phyloP scores from a whole-genome alignment of 1,139 yeast species.

The Pichia sp. region DNA sequence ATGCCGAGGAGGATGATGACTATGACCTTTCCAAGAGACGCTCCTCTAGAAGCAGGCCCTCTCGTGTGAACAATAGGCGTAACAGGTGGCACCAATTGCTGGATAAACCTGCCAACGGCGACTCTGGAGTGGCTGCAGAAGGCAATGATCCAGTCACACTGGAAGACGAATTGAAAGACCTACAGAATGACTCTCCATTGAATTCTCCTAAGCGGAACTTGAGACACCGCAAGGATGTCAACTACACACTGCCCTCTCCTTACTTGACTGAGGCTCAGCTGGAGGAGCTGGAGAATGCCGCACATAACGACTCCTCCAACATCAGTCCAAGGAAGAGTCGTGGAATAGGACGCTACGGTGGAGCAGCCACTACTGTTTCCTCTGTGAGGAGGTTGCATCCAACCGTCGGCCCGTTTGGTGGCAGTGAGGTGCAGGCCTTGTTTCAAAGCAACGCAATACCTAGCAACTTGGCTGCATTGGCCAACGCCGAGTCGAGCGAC shows the following conservation, averaged over 20 bases:
- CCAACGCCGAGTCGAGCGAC: conserved; percentile 33
- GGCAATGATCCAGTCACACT: conserved; percentile 23
- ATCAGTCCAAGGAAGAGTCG: conserved; percentile 35
- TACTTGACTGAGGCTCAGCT: conserved; percentile 47
- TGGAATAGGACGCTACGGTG: conserved; percentile 26
- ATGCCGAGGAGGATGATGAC: conserved; percentile 22
- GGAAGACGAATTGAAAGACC: conserved; percentile 39
- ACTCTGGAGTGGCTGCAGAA: conserved; percentile 6
- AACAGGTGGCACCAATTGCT: conserved; percentile 8
- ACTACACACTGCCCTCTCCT: conserved; percentile 87
- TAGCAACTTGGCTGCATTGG: conserved; percentile 42
- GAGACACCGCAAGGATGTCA: conserved; percentile 73
- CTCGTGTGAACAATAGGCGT: background rate
- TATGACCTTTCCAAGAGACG: conserved; percentile 7
- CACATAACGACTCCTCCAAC: conserved; percentile 25
- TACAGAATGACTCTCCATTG: conserved; percentile 45
- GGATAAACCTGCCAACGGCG: background rate
- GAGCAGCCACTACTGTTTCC: conserved; percentile 14
- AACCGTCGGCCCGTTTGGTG: conserved; percentile 98
- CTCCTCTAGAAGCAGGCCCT: conserved; percentile 11
- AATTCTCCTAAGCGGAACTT: conserved; percentile 48
- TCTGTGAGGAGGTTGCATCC: conserved; percentile 67
- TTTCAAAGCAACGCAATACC: conserved; percentile 54
- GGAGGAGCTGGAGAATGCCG: conserved; percentile 21
- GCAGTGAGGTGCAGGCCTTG: conserved; percentile 75